phyloP scores from a whole-genome alignment of 2,329 filamentous ascomycete genomes.

The Epichloe sylvatica region DNA sequence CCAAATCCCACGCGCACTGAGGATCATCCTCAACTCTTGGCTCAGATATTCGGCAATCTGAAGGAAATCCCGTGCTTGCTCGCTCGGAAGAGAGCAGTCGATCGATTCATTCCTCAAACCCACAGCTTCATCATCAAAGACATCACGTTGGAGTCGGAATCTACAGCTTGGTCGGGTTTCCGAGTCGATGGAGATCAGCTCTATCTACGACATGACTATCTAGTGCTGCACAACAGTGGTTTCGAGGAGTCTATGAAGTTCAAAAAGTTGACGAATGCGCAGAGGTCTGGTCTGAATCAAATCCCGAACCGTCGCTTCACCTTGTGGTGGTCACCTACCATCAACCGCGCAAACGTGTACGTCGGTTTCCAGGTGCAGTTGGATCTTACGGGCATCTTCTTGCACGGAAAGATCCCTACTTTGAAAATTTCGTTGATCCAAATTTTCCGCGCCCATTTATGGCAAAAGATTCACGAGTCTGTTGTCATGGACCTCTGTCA shows the following conservation, averaged over 20 bases:
- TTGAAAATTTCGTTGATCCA: slow-evolving; percentile 97
- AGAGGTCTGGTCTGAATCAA: slow-evolving; percentile 91
- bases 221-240: slow-evolving; percentile 17
- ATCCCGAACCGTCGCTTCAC: slow-evolving; percentile 98
- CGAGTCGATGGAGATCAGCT: slow-evolving; percentile 36
- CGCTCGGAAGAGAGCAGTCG: slow-evolving; percentile 3
- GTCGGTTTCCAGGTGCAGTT: slow-evolving; percentile 99
- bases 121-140: slow-evolving; percentile 26
- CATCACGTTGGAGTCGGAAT: slow-evolving; percentile 27
- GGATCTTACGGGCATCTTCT: slow-evolving; percentile 94
- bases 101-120: slow-evolving; percentile 10
- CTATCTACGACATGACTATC: slow-evolving; percentile 27
- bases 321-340: slow-evolving; percentile 90
- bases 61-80: neutral
- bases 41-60: neutral
- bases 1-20: neutral
- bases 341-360: slow-evolving; percentile 93
- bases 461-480: slow-evolving; percentile 99
- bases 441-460: slow-evolving; percentile 98
- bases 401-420: slow-evolving; percentile 97
- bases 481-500: slow-evolving; percentile 99
- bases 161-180: slow-evolving; percentile 36
- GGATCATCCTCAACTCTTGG: neutral
- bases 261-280: slow-evolving; percentile 96
- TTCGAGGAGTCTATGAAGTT: slow-evolving; percentile 74